A percentile compares a stretch with the other conserved stretches of the same genome.
These are phyloP conservation scores for Ophiostoma australiae DNA, from an alignment of 2,329 filamentous ascomycete species.

Conservation along the genomic window DNA sequence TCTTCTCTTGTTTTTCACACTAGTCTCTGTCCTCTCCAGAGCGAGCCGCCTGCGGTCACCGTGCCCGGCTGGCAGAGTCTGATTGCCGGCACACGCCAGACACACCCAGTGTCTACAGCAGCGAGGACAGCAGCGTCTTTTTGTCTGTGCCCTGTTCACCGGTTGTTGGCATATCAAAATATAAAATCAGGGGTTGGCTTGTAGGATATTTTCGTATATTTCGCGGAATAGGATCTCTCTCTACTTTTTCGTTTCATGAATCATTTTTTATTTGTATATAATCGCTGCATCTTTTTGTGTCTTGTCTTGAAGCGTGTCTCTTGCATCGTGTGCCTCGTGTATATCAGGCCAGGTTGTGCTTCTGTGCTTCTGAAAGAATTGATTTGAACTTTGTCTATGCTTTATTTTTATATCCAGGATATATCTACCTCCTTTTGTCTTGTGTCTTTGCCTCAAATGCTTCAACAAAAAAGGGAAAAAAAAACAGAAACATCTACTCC, in stretches of 20 bases:
- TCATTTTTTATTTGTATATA: not conserved
- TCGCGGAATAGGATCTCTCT: slow-evolving; percentile 18
- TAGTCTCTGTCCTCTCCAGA: not conserved
- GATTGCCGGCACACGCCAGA: not conserved
- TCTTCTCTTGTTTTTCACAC: not conserved
- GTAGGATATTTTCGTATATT: slow-evolving; percentile 15
- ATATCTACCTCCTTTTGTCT: not conserved
- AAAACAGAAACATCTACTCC: slow-evolving; percentile 18
- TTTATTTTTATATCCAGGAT: not conserved
- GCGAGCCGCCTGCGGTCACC: not conserved
- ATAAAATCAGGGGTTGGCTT: not conserved
- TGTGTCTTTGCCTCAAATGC: too few relatives aligned
- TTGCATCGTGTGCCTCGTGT: too few relatives aligned
- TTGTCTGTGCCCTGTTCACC: not conserved
- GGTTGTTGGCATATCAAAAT: slow-evolving; percentile 8
- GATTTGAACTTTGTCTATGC: not conserved
- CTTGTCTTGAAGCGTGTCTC: not conserved
- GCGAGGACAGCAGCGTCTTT: not conserved
- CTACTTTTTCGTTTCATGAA: not conserved
- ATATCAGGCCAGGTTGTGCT: not conserved
- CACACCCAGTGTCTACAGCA: not conserved
- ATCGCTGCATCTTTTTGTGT: not conserved
- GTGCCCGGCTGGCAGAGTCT: not conserved
- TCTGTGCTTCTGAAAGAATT: not conserved
- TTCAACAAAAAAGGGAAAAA: not conserved